Percentiles rank a stretch among this genome's conserved stretches.
phyloP scores from a whole-genome alignment of 2,329 filamentous ascomycete genomes.

The Alternaria tenuissima region DNA sequence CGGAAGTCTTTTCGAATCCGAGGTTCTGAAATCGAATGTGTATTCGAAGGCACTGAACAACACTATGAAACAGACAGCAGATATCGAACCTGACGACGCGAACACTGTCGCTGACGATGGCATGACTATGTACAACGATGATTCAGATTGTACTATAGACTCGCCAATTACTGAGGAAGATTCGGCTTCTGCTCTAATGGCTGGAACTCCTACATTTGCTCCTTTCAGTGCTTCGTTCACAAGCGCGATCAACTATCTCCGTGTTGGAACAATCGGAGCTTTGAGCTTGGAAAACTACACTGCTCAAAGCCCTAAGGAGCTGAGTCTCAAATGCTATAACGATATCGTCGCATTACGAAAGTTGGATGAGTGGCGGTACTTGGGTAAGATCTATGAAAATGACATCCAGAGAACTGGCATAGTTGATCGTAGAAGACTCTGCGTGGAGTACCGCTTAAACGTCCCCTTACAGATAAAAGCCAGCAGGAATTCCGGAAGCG shows the following conservation, averaged over 20 bases:
- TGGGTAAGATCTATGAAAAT: neutral
- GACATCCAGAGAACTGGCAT: neutral
- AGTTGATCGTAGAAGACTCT: neutral
- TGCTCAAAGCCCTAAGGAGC: neutral
- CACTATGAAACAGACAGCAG: neutral
- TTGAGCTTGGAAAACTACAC: neutral
- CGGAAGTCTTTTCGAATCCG: neutral
- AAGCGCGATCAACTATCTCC: neutral
- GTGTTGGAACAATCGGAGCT: neutral
- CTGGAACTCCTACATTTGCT: accelerated
- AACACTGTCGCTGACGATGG: neutral
- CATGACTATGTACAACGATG: neutral
- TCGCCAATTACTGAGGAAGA: neutral
- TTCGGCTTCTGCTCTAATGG: neutral
- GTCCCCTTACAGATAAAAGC: neutral
- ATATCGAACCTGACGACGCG: neutral
- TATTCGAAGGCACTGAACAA: neutral
- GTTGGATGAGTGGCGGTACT: neutral
- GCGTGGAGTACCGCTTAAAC: neutral
- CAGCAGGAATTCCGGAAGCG: neutral
- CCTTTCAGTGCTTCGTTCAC: neutral
- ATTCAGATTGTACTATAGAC: neutral
- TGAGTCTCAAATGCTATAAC: neutral
- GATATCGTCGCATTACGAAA: neutral
- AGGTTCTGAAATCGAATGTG: neutral